A percentile compares a stretch with the other conserved stretches of the same genome.
Evolutionary conservation across 768 basidiomycete species (phyloP).

Genomic region (Leucocoprinus leucothites): DNA sequence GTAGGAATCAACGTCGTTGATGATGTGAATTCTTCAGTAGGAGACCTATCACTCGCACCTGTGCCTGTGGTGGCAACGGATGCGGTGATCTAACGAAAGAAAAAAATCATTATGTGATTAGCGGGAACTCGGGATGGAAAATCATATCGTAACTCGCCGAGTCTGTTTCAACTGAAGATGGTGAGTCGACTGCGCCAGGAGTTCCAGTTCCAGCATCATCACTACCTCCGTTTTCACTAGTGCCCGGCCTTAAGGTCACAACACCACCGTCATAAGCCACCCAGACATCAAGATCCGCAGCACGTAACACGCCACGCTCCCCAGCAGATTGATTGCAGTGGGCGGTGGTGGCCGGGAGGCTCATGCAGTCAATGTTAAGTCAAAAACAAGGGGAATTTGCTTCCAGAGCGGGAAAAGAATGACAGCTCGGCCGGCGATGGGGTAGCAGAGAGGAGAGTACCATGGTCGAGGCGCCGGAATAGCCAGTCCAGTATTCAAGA

Average conservation of each 20-base stretch:
- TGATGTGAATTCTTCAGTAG: background rate
- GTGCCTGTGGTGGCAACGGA: conserved; percentile 3
- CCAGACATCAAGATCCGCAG: conserved; percentile 10
- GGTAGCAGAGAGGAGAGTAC: background rate
- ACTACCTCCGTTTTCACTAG: background rate
- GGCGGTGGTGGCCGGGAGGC: background rate
- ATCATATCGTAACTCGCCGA: background rate
- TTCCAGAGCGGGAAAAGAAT: conserved; percentile 4
- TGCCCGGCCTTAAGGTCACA: conserved; percentile 5
- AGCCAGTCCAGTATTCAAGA: background rate
- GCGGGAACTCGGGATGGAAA: background rate
- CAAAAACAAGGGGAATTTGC: background rate
- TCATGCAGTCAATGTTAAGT: background rate
- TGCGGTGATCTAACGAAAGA: background rate
- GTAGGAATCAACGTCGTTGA: background rate
- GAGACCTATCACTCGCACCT: background rate
- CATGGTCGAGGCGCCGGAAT: background rate
- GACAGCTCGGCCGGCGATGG: conserved; percentile 1
- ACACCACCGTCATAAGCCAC: conserved; percentile 5
- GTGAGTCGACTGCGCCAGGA: background rate
- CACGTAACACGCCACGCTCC: conserved; percentile 1
- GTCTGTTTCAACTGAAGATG: conserved; percentile 3
- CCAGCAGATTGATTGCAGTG: conserved; percentile 1
- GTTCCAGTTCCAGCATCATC: background rate
- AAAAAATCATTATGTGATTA: background rate